Evolutionary conservation across 768 basidiomycete species (phyloP), one percentile per base, ranked within the genome.

Genomic region (Leccinum broughii): DNA sequence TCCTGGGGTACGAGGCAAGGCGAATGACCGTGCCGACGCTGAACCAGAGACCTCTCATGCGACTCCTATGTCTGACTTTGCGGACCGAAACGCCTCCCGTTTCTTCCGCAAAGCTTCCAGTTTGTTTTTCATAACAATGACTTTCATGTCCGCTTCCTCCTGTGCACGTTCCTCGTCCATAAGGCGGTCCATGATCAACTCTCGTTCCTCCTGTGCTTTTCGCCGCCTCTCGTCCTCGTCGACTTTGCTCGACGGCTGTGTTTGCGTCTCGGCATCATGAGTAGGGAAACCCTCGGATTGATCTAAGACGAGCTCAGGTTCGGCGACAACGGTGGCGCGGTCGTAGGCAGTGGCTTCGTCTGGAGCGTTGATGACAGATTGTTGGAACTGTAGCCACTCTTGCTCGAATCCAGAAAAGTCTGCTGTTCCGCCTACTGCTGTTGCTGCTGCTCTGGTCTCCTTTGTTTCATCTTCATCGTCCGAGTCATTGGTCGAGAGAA

Each of bases 151-250:
- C 26, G 49, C 49, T 26, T 50, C 49, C 24, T 50, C 49, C 77
- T 94, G 92, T 35, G 87, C 88, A 55, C 86, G 81, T 71, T 94
- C 92, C 75, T 94, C 92, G 34, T 93, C 92, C 71, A 92, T 60
- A 51, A 93, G 73, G 57, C 92, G 81, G 74, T 93, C 92, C 87
- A 94, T 90, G 44, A 94, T 93, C 61, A 93, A 74, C 64, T 93
- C 92, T 53, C 84, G 81, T 56, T 93, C 92, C 22, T 93, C 91
- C 69, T 78, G 78, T 66, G 87, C 86, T 72, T 80, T 87, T 64
- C 76, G 72, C 66, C 73, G 75, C 66, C 83, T 78, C 55, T 72
- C 70, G 54, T 80, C 77, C 52, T 80, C 80, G 4, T 60, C 64
- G 39, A 13, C 51, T 56, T 41, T 66, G 32, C 41, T 30, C 53